Percentiles rank a stretch among this genome's conserved stretches.
phyloP scores from a whole-genome alignment of 306 rosid species.

The Rosa lucieae region DNA sequence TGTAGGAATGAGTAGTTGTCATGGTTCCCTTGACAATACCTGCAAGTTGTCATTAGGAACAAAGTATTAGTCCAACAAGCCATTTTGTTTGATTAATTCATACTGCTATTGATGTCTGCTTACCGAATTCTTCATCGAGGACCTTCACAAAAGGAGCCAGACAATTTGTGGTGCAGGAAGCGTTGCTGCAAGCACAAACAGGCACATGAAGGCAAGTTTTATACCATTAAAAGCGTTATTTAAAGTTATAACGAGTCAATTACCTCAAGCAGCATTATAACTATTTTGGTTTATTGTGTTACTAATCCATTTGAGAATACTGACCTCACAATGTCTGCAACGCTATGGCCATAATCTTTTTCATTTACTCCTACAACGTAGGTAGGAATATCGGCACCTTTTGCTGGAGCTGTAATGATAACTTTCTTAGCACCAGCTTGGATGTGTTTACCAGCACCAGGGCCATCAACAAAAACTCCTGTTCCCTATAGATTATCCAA shows the following conservation, averaged over 20 bases:
- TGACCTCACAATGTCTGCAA: constrained; percentile 77
- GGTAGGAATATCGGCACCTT: constrained; percentile 98
- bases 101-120: constrained; percentile 17
- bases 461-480: constrained; percentile 98
- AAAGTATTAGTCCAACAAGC: neutral
- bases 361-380: constrained; percentile 92
- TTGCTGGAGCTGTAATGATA: constrained; percentile 97
- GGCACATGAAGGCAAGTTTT: neutral
- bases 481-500: constrained; percentile 67
- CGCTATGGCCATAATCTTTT: constrained; percentile 65
- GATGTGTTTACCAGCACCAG: constrained; percentile 97
- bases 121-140: constrained; percentile 90
- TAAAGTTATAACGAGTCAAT: neutral
- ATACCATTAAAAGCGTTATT: neutral
- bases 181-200: constrained; percentile 59
- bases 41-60: constrained; percentile 21
- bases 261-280: neutral
- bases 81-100: neutral
- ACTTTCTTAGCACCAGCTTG: constrained; percentile 99
- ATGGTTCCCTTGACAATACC: constrained; percentile 98
- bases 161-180: constrained; percentile 98
- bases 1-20: constrained; percentile 99
- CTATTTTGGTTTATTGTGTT: neutral
- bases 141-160: constrained; percentile 96
- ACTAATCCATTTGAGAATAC: constrained; percentile 5